A percentile compares a stretch with the other conserved stretches of the same genome.
phyloP scores from a whole-genome alignment of 2,329 filamentous ascomycete species.

The Xylariomycetidae sp. region DNA sequence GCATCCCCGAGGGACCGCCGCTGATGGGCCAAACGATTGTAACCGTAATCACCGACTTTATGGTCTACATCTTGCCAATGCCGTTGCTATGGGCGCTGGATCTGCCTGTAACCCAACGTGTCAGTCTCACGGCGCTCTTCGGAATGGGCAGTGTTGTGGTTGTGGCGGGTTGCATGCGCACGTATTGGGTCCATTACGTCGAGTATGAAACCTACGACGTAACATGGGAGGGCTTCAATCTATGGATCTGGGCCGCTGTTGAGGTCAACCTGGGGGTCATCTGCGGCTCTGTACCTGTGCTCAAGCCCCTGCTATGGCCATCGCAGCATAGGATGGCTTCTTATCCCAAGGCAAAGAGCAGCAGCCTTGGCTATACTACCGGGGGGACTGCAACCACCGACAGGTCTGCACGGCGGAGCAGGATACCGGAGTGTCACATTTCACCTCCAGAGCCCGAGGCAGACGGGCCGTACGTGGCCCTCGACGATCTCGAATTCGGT shows the following conservation, averaged over 20 bases:
- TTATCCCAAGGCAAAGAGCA: not conserved
- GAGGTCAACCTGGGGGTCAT: slow-evolving; percentile 36
- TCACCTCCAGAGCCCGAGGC: not conserved
- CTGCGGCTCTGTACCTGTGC: slow-evolving; percentile 32
- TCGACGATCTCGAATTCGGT: not conserved
- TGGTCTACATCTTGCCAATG: slow-evolving; percentile 32
- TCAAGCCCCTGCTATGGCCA: slow-evolving; percentile 20
- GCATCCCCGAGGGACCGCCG: slow-evolving; percentile 23
- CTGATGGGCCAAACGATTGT: slow-evolving; percentile 26
- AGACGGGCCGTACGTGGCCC: not conserved
- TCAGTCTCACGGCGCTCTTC: slow-evolving; percentile 31
- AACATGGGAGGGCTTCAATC: slow-evolving; percentile 33
- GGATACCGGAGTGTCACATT: not conserved
- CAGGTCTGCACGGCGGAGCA: not conserved
- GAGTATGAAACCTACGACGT: slow-evolving; percentile 32
- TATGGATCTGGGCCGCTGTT: slow-evolving; percentile 37
- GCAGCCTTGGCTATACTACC: too few relatives aligned
- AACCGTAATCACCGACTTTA: slow-evolving; percentile 28
- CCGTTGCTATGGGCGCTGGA: slow-evolving; percentile 27
- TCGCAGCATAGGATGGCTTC: not conserved
- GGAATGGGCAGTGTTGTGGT: slow-evolving; percentile 32
- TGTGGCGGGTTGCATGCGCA: slow-evolving; percentile 29
- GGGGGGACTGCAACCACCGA: not conserved
- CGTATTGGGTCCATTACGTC: slow-evolving; percentile 31
- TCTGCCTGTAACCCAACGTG: slow-evolving; percentile 27